A percentile compares a stretch with the other conserved stretches of the same genome.
phyloP scores from a whole-genome alignment of 495 filamentous ascomycete genomes.

The Aspergillus carlsbadensis region DNA sequence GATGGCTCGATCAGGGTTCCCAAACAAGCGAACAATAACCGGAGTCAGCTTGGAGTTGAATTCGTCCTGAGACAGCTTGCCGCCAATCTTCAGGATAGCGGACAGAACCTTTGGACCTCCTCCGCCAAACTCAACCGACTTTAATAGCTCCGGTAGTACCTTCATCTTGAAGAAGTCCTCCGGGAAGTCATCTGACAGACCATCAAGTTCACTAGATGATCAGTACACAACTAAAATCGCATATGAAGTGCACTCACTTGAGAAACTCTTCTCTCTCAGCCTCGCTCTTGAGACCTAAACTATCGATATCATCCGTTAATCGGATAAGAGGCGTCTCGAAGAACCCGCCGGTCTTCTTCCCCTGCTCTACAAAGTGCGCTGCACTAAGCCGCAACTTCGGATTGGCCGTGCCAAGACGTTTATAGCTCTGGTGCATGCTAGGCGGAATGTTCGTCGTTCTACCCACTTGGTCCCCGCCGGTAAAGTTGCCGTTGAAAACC shows the following conservation, averaged over 20 bases:
- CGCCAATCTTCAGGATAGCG: conserved; percentile 84
- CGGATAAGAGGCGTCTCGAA: conserved; percentile 92
- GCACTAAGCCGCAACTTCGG: conserved; percentile 84
- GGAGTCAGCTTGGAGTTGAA: conserved; percentile 83
- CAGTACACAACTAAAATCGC: neutral
- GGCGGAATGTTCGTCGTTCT: conserved; percentile 85
- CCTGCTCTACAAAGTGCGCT: conserved; percentile 86
- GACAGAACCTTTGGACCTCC: conserved; percentile 89
- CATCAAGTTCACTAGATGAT: conserved; percentile 69
- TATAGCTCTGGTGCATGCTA: conserved; percentile 85
- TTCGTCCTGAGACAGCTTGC: conserved; percentile 84
- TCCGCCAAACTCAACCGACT: conserved; percentile 95
- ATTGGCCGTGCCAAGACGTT: conserved; percentile 80
- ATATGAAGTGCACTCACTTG: conserved; percentile 50
- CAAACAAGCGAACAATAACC: conserved; percentile 82
- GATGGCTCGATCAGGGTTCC: conserved; percentile 87
- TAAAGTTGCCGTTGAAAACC: conserved; percentile 81
- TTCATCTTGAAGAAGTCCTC: conserved; percentile 99
- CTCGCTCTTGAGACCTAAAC: conserved; percentile 82
- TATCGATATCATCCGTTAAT: conserved; percentile 88
- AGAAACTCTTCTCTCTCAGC: conserved; percentile 83
- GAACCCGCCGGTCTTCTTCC: conserved; percentile 75
- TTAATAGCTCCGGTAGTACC: conserved; percentile 90
- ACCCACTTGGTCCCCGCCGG: conserved; percentile 69
- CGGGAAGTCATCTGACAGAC: conserved; percentile 87